phyloP scores from a whole-genome alignment of 208 protist genomes.

The Trypanosoma scelopori region DNA sequence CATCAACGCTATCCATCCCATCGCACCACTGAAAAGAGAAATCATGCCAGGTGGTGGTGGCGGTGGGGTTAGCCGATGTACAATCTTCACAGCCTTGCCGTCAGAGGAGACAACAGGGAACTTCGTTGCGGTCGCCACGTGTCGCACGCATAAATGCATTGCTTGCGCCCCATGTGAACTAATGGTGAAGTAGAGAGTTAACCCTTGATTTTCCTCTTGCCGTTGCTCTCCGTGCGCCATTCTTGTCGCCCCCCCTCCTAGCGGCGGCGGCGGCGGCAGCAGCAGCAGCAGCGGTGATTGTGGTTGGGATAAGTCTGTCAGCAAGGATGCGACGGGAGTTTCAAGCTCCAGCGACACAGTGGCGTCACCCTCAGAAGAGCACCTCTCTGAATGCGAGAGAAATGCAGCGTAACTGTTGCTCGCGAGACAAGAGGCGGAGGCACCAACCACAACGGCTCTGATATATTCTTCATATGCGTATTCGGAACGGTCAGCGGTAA shows the following conservation, averaged over 20 bases:
- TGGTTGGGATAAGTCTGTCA: conserved; percentile 26
- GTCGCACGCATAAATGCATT: conserved; percentile 22
- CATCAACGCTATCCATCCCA: conserved; percentile 6
- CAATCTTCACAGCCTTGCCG: conserved; percentile 4
- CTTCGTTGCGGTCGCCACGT: neutral
- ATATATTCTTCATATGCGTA: conserved; percentile 35
- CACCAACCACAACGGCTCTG: conserved; percentile 35
- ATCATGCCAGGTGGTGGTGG: neutral
- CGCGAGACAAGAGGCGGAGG: conserved; percentile 42
- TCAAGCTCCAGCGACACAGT: conserved; percentile 16
- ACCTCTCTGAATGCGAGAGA: conserved; percentile 38
- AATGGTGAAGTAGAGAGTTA: conserved; percentile 15
- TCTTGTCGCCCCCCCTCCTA: too few species aligned
- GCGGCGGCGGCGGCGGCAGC: too few species aligned
- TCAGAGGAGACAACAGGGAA: conserved; percentile 5
- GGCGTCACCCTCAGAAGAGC: conserved; percentile 19
- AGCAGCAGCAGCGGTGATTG: neutral
- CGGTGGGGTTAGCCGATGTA: neutral
- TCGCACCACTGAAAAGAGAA: conserved; percentile 19
- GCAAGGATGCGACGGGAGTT: conserved; percentile 21
- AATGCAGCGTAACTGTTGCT: conserved; percentile 42
- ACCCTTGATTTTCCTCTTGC: neutral
- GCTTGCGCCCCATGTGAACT: conserved; percentile 15
- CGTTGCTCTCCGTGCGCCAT: too few species aligned
- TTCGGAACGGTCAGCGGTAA: conserved; percentile 23